Conservation (phyloP, 1,284 basidiomycete genomes). For the Boletellus sp. region DNA sequence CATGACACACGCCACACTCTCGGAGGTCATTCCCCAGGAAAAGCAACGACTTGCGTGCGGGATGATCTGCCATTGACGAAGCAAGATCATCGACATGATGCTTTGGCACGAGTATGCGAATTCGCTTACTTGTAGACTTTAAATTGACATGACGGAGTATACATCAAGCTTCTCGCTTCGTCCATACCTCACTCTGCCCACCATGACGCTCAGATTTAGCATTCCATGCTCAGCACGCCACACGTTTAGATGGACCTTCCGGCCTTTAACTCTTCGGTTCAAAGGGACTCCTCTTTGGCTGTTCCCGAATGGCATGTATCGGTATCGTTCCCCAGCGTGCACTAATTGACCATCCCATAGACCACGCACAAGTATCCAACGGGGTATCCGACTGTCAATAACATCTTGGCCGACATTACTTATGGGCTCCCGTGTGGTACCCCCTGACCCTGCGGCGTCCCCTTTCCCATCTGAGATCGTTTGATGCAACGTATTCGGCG, state of each 20-base stretch:
- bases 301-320: not conserved
- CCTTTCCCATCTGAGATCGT: not conserved
- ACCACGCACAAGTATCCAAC: not conserved
- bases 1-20: not conserved
- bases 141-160: not conserved
- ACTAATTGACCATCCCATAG: not conserved
- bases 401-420: slow-evolving; percentile 7
- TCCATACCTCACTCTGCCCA: not conserved
- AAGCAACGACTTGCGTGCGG: not conserved
- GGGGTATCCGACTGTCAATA: not conserved
- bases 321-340: not conserved
- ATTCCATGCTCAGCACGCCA: not conserved
- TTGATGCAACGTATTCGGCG: slow-evolving; percentile 22
- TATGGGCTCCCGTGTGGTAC: slow-evolving; percentile 8
- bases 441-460: not conserved
- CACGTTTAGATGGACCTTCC: not conserved
- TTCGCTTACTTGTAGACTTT: not conserved
- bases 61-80: slow-evolving; percentile 19
- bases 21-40: not conserved
- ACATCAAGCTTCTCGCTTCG: not conserved
- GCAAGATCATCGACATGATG: slow-evolving; percentile 11
- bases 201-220: not conserved
- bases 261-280: not conserved
- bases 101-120: not conserved
- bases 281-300: not conserved